Conservation (phyloP, 768 basidiomycete genomes). For the Serendipita vermifera region DNA sequence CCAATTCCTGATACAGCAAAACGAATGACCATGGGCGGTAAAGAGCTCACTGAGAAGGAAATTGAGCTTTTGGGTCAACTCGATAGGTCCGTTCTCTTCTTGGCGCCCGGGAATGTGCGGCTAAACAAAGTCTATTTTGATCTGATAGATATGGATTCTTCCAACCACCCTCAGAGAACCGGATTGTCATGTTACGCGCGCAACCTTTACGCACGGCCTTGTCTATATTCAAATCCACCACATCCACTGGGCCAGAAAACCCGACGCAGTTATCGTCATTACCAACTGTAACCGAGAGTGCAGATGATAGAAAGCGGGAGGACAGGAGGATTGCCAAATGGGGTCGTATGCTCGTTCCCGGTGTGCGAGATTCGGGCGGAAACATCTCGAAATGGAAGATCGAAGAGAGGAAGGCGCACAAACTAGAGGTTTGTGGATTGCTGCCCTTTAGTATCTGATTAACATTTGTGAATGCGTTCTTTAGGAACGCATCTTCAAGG, state of each 20-base stretch:
- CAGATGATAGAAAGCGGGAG: constrained; percentile 39
- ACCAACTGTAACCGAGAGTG: constrained; percentile 25
- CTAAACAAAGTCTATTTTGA: not conserved
- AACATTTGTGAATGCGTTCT: constrained; percentile 17
- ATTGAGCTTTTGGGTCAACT: constrained; percentile 55
- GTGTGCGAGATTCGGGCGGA: constrained; percentile 56
- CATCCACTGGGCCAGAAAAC: constrained; percentile 32
- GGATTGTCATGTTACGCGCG: constrained; percentile 58
- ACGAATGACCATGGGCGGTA: constrained; percentile 31
- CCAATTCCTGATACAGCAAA: constrained; percentile 27
- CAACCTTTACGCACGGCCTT: constrained; percentile 34
- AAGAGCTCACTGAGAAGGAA: constrained; percentile 59
- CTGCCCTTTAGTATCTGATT: not conserved
- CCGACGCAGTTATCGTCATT: constrained; percentile 30
- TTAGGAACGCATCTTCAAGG: constrained; percentile 75
- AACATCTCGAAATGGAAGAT: constrained; percentile 66
- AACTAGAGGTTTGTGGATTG: constrained; percentile 30
- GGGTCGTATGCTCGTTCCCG: constrained; percentile 74
- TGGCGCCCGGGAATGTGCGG: too few species aligned
- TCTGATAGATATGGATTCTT: constrained; percentile 81
- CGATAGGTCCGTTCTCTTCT: constrained; percentile 56
- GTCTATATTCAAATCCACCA: constrained; percentile 18
- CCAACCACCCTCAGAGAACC: constrained; percentile 26
- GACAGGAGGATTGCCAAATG: constrained; percentile 73
- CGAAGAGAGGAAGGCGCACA: constrained; percentile 48